A percentile compares a stretch with the other conserved stretches of the same genome.
Evolutionary conservation across 306 rosid species (phyloP).

Genomic region (Myrica gale): DNA sequence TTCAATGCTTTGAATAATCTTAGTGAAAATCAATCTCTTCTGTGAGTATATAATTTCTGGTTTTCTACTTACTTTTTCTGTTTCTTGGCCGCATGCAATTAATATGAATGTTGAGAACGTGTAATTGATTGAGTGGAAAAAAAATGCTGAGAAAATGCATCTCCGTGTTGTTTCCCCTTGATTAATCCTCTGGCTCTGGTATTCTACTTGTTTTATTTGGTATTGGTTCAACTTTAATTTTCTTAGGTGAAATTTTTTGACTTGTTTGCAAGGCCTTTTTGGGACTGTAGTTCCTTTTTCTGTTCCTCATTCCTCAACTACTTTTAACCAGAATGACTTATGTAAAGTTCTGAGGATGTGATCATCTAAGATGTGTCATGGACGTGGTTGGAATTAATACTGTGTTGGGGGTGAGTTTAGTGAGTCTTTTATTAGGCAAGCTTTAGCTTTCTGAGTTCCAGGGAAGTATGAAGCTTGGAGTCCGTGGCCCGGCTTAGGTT

Average conservation of each 20-base stretch:
- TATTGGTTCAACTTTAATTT: too few relatives aligned
- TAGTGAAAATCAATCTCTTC: constrained; percentile 94
- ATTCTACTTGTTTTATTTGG: too few relatives aligned
- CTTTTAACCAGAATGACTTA: background rate
- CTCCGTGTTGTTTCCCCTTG: too few relatives aligned
- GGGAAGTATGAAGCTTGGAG: background rate
- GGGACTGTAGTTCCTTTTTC: background rate
- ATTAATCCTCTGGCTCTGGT: too few relatives aligned
- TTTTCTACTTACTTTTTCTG: background rate
- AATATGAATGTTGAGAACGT: background rate
- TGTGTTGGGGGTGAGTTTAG: background rate
- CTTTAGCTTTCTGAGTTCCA: background rate
- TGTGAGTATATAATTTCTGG: constrained; percentile 55
- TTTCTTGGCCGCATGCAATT: background rate
- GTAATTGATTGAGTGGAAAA: background rate
- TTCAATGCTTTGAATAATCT: constrained; percentile 98
- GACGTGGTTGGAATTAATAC: background rate
- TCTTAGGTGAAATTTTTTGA: background rate
- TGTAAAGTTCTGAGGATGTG: background rate
- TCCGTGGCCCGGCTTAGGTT: background rate
- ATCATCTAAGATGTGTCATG: background rate
- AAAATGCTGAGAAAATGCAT: too few relatives aligned
- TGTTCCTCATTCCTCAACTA: background rate
- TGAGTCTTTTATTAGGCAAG: too few relatives aligned
- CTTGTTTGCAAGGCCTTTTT: background rate